A percentile compares a stretch with the other conserved stretches of the same genome.
Conservation (phyloP, 768 basidiomycete species). For the Phaeotremella skinneri region DNA sequence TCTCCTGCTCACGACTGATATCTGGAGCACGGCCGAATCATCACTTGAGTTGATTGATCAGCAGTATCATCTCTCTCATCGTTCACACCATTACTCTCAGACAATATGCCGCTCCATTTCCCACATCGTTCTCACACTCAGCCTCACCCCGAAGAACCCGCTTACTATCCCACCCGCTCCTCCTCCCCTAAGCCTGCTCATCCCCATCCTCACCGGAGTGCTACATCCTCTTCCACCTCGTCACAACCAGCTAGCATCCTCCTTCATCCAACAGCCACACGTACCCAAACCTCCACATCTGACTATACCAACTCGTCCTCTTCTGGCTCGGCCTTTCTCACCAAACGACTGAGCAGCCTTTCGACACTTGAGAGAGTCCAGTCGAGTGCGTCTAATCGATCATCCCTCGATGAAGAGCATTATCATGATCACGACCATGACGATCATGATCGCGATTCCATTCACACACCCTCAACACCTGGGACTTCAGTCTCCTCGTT, state of each 20-base stretch:
- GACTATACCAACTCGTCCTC: conserved; percentile 18
- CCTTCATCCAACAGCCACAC: not conserved
- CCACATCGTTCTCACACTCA: conserved; percentile 5
- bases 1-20: too few species aligned
- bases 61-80: not conserved
- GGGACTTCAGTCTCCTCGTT: conserved; percentile 41
- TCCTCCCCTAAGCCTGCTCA: not conserved
- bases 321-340: conserved; percentile 13
- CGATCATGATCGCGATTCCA: conserved; percentile 10
- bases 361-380: conserved; percentile 26
- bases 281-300: conserved; percentile 1
- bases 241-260: not conserved
- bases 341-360: conserved; percentile 22
- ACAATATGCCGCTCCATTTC: conserved; percentile 27
- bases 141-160: not conserved
- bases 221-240: not conserved
- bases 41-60: too few species aligned
- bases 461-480: conserved; percentile 24
- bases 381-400: conserved; percentile 15
- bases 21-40: too few species aligned
- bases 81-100: not conserved
- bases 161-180: conserved; percentile 9
- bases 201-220: not conserved
- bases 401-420: too few species aligned
- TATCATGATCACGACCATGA: too few species aligned